Conservation (phyloP, 2,329 filamentous ascomycete genomes). For the Tolypocladium paradoxum region DNA sequence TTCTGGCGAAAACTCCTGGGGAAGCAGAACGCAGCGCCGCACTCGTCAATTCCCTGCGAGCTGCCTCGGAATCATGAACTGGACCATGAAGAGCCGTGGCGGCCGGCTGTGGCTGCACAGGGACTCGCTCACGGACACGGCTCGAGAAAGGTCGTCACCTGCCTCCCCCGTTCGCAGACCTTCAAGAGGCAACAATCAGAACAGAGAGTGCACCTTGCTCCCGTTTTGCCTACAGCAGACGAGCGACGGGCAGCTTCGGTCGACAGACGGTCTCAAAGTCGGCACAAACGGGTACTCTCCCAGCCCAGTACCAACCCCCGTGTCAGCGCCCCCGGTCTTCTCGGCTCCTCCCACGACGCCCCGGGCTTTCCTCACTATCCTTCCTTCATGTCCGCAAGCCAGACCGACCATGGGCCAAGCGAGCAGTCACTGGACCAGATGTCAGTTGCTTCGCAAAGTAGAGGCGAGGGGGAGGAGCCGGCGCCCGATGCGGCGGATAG, state of each 20-base stretch:
- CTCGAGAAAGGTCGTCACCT: slow-evolving; percentile 57
- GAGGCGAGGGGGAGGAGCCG: slow-evolving; percentile 7
- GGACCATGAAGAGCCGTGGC: slow-evolving; percentile 7
- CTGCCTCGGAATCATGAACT: slow-evolving; percentile 26
- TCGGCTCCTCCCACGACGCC: slow-evolving; percentile 15
- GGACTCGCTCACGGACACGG: background rate
- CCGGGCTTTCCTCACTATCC: slow-evolving; percentile 8
- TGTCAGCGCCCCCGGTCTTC: slow-evolving; percentile 37
- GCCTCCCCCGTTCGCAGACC: slow-evolving; percentile 64
- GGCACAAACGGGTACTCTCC: slow-evolving; percentile 17
- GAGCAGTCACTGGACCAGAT: background rate
- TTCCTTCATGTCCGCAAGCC: slow-evolving; percentile 7
- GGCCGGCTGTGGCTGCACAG: slow-evolving; percentile 6
- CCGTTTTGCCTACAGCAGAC: slow-evolving; percentile 48
- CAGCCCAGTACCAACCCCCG: slow-evolving; percentile 23
- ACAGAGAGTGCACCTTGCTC: slow-evolving; percentile 59
- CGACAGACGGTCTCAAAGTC: slow-evolving; percentile 35
- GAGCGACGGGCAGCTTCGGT: slow-evolving; percentile 65
- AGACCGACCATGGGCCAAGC: slow-evolving; percentile 5
- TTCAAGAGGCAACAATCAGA: slow-evolving; percentile 80
- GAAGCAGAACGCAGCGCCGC: slow-evolving; percentile 7
- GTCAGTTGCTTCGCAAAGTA: background rate
- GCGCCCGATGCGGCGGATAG: slow-evolving; percentile 15
- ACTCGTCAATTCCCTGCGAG: slow-evolving; percentile 6
- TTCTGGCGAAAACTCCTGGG: slow-evolving; percentile 19